These are phyloP conservation scores for Xylariaceae sp. DNA, from an alignment of 2,329 filamentous ascomycete genomes.

Conservation along the genomic window DNA sequence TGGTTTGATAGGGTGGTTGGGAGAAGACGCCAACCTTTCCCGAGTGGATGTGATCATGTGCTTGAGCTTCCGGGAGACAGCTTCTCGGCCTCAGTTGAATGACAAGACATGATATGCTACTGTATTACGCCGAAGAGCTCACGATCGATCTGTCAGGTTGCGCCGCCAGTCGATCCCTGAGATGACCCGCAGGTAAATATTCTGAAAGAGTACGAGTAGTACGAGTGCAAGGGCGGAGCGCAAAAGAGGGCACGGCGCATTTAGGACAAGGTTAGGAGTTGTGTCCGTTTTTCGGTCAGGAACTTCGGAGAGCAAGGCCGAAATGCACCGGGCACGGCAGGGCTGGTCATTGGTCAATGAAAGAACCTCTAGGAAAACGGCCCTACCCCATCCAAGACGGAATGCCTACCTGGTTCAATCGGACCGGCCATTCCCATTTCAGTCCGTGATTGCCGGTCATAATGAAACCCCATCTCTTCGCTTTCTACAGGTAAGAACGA, in stretches of 20 bases:
- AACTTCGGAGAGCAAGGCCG: constrained; percentile 24
- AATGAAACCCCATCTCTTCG: constrained; percentile 5
- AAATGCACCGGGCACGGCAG: constrained; percentile 27
- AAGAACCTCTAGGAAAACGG: constrained; percentile 23
- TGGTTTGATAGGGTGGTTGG: not conserved
- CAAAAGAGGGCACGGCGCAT: not conserved
- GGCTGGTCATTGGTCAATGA: constrained; percentile 32
- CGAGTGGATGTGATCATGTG: too few relatives aligned
- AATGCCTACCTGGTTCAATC: constrained; percentile 6
- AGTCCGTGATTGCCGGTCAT: not conserved
- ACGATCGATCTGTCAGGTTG: not conserved
- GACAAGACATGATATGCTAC: not conserved
- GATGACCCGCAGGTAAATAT: not conserved
- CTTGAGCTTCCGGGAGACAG: too few relatives aligned
- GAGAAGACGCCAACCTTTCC: too few relatives aligned
- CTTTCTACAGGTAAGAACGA: not conserved
- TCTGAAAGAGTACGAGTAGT: not conserved
- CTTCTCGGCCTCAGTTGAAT: not conserved
- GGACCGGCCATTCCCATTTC: constrained; percentile 7
- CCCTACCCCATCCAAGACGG: constrained; percentile 26
- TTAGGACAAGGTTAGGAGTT: not conserved
- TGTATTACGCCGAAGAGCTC: not conserved
- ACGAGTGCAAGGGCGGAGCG: not conserved
- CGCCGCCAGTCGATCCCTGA: not conserved
- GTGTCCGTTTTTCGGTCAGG: constrained; percentile 9